phyloP scores from a whole-genome alignment of 2,329 filamentous ascomycete species.

The Pseudocercospora crystallina region DNA sequence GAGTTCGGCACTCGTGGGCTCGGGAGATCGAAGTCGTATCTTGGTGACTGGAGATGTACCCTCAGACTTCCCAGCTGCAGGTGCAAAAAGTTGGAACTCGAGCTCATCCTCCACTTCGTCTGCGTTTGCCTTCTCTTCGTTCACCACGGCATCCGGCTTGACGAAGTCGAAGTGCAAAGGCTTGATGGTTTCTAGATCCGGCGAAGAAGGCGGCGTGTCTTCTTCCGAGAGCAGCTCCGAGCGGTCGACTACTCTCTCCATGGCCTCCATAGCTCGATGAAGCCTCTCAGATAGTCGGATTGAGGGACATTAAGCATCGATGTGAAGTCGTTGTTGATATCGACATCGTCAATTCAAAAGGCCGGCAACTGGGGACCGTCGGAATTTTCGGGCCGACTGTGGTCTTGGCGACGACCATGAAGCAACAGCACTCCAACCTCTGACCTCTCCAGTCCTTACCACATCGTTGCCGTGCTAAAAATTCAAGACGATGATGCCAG shows the following conservation, averaged over 20 bases:
- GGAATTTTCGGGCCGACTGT: too few species aligned
- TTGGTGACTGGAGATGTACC: constrained; percentile 12
- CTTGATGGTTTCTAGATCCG: constrained; percentile 7
- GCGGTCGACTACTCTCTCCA: constrained; percentile 23
- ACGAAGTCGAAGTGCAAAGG: constrained; percentile 21
- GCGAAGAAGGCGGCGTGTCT: constrained; percentile 13
- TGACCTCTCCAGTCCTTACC: too few species aligned
- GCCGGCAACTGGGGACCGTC: too few species aligned
- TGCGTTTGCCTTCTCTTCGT: background rate
- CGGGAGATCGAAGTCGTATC: constrained; percentile 26
- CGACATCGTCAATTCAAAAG: too few species aligned
- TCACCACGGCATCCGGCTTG: background rate
- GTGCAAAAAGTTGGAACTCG: constrained; percentile 24
- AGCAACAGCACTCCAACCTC: too few species aligned
- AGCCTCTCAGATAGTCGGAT: too few species aligned
- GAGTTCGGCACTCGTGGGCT: constrained; percentile 11
- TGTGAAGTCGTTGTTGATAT: too few species aligned
- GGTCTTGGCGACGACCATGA: too few species aligned
- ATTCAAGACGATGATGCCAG: too few species aligned
- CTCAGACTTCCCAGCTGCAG: constrained; percentile 1
- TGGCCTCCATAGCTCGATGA: background rate
- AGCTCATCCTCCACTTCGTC: constrained; percentile 15
- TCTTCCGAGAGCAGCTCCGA: constrained; percentile 20
- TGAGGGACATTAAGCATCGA: too few species aligned
- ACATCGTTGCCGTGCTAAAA: too few species aligned